phyloP scores from a whole-genome alignment of 805 yeast genomes.

The Wickerhamiella occidentalis region DNA sequence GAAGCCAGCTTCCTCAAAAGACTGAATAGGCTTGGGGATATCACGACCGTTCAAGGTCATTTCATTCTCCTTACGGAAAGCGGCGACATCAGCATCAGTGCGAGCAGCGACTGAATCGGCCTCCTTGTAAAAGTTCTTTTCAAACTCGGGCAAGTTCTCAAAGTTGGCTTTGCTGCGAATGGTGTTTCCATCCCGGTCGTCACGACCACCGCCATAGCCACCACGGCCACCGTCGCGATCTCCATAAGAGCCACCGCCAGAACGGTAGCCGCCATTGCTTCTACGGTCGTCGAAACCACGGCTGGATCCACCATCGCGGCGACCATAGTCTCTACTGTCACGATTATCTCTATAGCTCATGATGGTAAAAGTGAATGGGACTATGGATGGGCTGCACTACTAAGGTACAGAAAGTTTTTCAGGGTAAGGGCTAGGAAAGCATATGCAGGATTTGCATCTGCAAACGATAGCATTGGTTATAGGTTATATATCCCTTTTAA shows the following conservation, averaged over 20 bases:
- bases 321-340: constrained; percentile 6
- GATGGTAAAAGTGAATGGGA: neutral
- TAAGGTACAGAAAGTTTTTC: neutral
- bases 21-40: constrained; percentile 87
- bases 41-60: constrained; percentile 76
- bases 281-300: constrained; percentile 5
- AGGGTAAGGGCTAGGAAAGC: neutral
- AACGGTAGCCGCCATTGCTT: constrained; percentile 7
- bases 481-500: no score
- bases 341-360: constrained; percentile 3
- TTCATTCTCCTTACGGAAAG: constrained; percentile 70
- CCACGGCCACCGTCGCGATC: constrained; percentile 34
- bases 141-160: constrained; percentile 70
- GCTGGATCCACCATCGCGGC: constrained; percentile 3
- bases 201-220: constrained; percentile 27
- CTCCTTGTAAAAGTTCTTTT: constrained; percentile 89
- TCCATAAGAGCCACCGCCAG: constrained; percentile 16
- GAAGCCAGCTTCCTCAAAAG: constrained; percentile 95
- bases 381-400: neutral
- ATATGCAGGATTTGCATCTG: neutral
- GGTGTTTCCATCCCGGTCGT: constrained; percentile 19
- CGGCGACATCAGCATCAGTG: constrained; percentile 55
- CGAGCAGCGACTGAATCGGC: constrained; percentile 66
- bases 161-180: constrained; percentile 42
- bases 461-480: neutral